A percentile compares a stretch with the other conserved stretches of the same genome.
phyloP scores from a whole-genome alignment of 306 rosid species.

The Glycine latifolia region DNA sequence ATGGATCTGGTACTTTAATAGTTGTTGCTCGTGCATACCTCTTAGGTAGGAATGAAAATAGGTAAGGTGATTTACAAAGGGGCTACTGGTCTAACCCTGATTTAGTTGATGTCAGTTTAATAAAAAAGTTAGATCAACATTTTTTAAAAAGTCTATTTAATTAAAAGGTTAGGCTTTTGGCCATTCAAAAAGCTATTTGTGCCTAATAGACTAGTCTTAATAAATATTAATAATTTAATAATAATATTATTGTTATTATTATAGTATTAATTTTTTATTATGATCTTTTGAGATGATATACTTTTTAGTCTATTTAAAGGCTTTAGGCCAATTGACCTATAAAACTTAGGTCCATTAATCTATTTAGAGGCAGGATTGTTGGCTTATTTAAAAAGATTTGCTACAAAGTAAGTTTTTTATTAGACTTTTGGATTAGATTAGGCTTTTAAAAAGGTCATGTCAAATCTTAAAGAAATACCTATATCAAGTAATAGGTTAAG shows the following conservation, averaged over 20 bases:
- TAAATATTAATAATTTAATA: neutral
- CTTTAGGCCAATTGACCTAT: neutral
- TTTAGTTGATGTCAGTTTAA: too few species aligned
- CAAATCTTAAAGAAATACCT: neutral
- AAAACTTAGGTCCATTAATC: neutral
- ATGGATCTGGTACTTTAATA: slow-evolving; percentile 27
- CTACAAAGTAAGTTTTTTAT: neutral
- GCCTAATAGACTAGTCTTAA: neutral
- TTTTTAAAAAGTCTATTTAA: too few species aligned
- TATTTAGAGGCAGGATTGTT: neutral
- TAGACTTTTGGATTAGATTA: neutral
- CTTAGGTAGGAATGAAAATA: neutral
- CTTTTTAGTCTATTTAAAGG: neutral
- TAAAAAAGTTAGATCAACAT: too few species aligned
- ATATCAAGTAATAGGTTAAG: neutral
- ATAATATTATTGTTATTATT: neutral
- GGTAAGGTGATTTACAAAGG: neutral
- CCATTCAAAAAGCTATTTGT: neutral
- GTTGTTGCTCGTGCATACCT: slow-evolving; percentile 13
- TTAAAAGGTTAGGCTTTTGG: too few species aligned
- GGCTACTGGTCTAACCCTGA: too few species aligned
- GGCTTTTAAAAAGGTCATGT: neutral
- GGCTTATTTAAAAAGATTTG: neutral
- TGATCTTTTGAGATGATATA: neutral
- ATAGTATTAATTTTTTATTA: neutral